Percentiles rank a stretch among this genome's conserved stretches.
Evolutionary conservation across 2,329 filamentous ascomycete genomes (phyloP).

Genomic region (Mollisiaceae sp.): DNA sequence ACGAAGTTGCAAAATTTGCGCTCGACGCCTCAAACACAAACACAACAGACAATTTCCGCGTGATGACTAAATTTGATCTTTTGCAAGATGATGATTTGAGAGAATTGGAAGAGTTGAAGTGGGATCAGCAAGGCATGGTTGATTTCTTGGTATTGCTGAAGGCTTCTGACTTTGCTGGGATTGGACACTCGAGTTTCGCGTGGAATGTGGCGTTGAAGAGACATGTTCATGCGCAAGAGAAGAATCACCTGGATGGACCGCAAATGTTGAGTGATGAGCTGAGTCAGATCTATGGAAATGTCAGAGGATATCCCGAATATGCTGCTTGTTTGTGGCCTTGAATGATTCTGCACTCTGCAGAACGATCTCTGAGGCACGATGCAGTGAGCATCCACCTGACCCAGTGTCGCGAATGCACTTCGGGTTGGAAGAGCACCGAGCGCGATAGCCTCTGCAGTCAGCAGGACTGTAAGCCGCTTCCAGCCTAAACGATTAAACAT

Average conservation of each 20-base stretch:
- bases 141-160: slow-evolving; percentile 55
- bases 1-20: slow-evolving; percentile 46
- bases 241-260: no score
- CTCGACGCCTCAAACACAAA: slow-evolving; percentile 42
- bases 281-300: no score
- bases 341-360: no score
- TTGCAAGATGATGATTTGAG: slow-evolving; percentile 44
- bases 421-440: slow-evolving; percentile 34
- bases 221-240: no score
- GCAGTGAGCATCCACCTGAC: no score
- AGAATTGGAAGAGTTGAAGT: slow-evolving; percentile 45
- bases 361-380: no score
- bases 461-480: slow-evolving; percentile 54
- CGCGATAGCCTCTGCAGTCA: slow-evolving; percentile 52
- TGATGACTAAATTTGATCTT: slow-evolving; percentile 50
- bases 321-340: no score
- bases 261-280: no score
- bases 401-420: slow-evolving; percentile 35
- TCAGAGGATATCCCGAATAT: no score
- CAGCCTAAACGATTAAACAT: slow-evolving; percentile 46
- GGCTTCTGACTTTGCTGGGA: slow-evolving; percentile 49
- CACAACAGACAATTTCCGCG: slow-evolving; percentile 43
- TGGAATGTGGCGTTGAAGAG: slow-evolving; percentile 50
- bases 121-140: slow-evolving; percentile 54
- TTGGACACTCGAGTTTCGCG: slow-evolving; percentile 51